These are phyloP conservation scores for Pythium diclinum DNA, from an alignment of 352 stramenopile species.

Conservation along the genomic window DNA sequence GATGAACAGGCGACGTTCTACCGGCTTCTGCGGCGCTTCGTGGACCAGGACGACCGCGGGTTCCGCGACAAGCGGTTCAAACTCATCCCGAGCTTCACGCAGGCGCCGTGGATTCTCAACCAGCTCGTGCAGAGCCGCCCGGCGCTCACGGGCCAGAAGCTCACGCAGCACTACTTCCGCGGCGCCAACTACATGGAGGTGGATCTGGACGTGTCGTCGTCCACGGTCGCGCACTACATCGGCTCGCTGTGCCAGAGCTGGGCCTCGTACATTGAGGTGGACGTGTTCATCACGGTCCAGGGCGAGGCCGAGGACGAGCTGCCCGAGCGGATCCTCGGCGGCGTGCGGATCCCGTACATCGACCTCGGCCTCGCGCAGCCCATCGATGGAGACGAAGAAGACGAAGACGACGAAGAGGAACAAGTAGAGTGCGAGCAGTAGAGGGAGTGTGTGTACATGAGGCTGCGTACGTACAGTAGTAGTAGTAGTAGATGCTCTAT, in stretches of 20 bases:
- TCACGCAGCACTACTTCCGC: slow-evolving; percentile 84
- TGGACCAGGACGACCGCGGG: slow-evolving; percentile 36
- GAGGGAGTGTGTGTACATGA: background rate
- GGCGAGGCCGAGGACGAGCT: slow-evolving; percentile 66
- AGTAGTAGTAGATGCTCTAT: slow-evolving; percentile 10
- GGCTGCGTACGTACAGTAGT: slow-evolving; percentile 1
- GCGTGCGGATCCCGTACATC: slow-evolving; percentile 55
- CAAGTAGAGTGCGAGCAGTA: slow-evolving; percentile 19
- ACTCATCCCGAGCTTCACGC: slow-evolving; percentile 83
- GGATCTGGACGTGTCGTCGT: slow-evolving; percentile 82
- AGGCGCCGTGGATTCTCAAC: slow-evolving; percentile 83
- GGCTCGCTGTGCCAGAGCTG: slow-evolving; percentile 79
- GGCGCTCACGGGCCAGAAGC: slow-evolving; percentile 80
- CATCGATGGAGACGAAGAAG: slow-evolving; percentile 22
- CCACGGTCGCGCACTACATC: slow-evolving; percentile 71
- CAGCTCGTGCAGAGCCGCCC: slow-evolving; percentile 79
- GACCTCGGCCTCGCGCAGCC: slow-evolving; percentile 48
- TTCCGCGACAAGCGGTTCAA: slow-evolving; percentile 85
- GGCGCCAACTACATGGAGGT: slow-evolving; percentile 84
- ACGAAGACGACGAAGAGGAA: background rate
- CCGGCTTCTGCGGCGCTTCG: slow-evolving; percentile 55
- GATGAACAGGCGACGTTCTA: slow-evolving; percentile 43
- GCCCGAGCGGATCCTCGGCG: slow-evolving; percentile 66
- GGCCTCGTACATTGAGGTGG: slow-evolving; percentile 65
- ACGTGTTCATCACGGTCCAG: slow-evolving; percentile 81